These are phyloP conservation scores for Hibiscus tridactylites DNA, from an alignment of 345 rosid species.

Conservation along the genomic window DNA sequence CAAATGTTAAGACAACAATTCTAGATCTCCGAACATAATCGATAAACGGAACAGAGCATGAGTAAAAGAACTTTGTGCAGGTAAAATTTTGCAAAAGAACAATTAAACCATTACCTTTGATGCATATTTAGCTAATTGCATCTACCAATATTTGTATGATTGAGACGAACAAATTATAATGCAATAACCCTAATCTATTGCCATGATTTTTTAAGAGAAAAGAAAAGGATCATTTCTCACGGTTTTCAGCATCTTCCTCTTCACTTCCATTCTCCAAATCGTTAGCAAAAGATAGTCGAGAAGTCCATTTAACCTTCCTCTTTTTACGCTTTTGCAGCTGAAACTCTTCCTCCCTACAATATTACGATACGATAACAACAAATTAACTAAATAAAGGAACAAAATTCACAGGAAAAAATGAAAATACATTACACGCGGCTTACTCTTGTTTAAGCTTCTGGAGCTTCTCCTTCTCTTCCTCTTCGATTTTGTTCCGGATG, in stretches of 20 bases:
- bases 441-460: conserved; percentile 89
- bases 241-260: conserved; percentile 49
- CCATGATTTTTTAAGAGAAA: neutral
- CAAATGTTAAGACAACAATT: no score
- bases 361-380: neutral
- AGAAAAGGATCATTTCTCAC: conserved; percentile 24
- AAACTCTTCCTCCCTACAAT: conserved; percentile 78
- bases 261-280: conserved; percentile 74
- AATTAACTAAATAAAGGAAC: neutral
- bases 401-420: neutral
- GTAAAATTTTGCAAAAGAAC: no score
- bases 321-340: conserved; percentile 83
- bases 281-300: conserved; percentile 78
- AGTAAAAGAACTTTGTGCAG: no score
- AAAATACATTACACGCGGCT: conserved; percentile 10
- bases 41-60: no score
- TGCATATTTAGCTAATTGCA: no score
- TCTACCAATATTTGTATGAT: no score
- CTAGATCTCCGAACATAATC: no score
- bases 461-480: conserved; percentile 97
- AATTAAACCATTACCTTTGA: no score
- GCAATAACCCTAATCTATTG: neutral
- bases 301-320: conserved; percentile 61
- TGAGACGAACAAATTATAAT: no score
- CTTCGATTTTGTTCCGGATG: conserved; percentile 83